These are phyloP conservation scores for Picea glauca DNA, from an alignment of 75 land plant species.

Conservation along the genomic window DNA sequence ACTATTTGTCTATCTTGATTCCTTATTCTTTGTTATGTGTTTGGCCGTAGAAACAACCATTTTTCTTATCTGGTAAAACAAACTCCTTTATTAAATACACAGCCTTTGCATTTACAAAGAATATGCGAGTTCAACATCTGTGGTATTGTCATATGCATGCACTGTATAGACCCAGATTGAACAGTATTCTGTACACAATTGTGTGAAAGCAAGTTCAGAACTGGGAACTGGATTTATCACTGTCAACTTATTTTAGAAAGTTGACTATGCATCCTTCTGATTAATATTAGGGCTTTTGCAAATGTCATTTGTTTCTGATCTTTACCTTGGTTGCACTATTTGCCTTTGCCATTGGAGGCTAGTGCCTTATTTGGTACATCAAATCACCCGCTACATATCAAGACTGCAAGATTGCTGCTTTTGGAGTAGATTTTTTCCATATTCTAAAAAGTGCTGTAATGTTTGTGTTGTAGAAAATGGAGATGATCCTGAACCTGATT, in stretches of 20 bases:
- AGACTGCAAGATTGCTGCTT: no score
- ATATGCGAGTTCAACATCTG: no score
- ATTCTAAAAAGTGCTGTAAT: neutral
- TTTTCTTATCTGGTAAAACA: no score
- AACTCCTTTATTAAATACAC: no score
- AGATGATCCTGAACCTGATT: conserved; percentile 2
- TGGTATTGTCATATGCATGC: no score
- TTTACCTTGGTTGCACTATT: neutral
- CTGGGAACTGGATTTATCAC: neutral
- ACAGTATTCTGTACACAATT: neutral
- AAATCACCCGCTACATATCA: neutral
- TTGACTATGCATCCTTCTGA: neutral
- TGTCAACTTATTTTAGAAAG: neutral
- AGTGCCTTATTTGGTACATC: neutral
- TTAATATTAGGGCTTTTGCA: neutral
- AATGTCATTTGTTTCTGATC: neutral
- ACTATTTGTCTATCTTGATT: no score
- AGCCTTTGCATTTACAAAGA: no score
- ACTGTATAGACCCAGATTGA: neutral
- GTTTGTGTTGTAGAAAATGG: conserved; percentile 10
- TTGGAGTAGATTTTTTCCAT: no score
- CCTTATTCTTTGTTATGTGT: no score
- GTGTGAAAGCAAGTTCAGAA: neutral
- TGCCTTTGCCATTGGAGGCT: neutral
- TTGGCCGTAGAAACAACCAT: no score